Evolutionary conservation across 345 rosid genomes (phyloP), one percentile per base, ranked within the genome.

Genomic region (Aurinia saxatilis): DNA sequence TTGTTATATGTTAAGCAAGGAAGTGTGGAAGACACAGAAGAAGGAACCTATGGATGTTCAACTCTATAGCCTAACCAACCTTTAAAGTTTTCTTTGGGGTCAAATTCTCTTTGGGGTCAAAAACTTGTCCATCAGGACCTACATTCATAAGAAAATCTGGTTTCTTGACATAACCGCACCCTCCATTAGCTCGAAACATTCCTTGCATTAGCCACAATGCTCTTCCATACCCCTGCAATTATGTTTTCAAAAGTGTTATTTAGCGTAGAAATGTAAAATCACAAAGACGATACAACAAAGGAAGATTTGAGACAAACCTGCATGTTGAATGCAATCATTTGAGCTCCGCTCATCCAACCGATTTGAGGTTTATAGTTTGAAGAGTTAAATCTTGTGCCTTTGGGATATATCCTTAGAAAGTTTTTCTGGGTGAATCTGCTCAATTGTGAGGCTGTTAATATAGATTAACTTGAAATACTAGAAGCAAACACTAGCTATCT

Each of bases 241-340:
- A 17, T 17, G 25, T 33, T 56, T 50, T 44, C 6, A 1, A 6
- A 13, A 41, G 11, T 9, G 8, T 8, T 27, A 17, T 54, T 29
- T 47, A 54, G 51, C 51, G 29, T 55, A 50, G 21, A 19, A 21
- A 70, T 5, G 37, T 14, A 23, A 10, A 58, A 12, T 2, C 0
- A 2, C 0, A 10, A 27, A 17, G 57, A 45, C 0, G 1, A 47
- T 39, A 23, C 13, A 31, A 9, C 8, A 16, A 19, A n/a, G 9
- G 41, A 59, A 35, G 10, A 42, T n/a, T 30, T 50, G 57, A 18
- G 31, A 50, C 35, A 68, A 60, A 88, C 96, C 96, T 88, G 93
- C 96, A 88, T 84, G 72, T 88, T 88, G 57, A 88, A 84, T 46
- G 96, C 93, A 67, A 88, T 86, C 96, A 88, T 86, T 73, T 86